Evolutionary conservation across 2,329 filamentous ascomycete genomes (phyloP).

Genomic region (Pseudovirgaria hyperparasitica): DNA sequence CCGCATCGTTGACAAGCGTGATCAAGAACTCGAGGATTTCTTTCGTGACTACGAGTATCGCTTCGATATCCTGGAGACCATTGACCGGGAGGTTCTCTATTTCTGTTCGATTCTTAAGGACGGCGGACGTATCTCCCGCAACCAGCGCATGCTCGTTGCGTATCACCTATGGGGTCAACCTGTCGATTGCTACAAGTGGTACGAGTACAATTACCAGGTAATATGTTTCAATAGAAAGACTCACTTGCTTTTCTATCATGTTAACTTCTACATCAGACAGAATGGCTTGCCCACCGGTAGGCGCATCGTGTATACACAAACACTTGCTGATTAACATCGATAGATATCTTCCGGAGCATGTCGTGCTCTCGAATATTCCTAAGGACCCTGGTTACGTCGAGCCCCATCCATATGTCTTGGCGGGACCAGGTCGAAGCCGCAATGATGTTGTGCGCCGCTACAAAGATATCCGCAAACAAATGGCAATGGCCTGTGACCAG

Average conservation of each 20-base stretch:
- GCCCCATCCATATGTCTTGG: conserved; percentile 6
- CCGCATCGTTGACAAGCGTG: conserved; percentile 6
- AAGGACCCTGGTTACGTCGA: conserved; percentile 7
- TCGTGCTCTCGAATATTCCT: conserved; percentile 10
- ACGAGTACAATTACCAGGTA: conserved; percentile 15
- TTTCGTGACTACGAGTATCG: conserved; percentile 14
- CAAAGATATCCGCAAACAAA: conserved; percentile 10
- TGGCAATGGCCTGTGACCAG: conserved; percentile 15
- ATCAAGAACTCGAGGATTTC: conserved; percentile 13
- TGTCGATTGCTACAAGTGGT: conserved; percentile 18
- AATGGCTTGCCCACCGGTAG: conserved; percentile 12
- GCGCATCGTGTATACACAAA: too few species aligned
- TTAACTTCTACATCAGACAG: too few species aligned
- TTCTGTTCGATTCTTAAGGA: conserved; percentile 6
- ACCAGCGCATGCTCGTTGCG: conserved; percentile 11
- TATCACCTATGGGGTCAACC: conserved; percentile 16
- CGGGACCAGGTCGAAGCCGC: not conserved
- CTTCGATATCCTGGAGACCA: conserved; percentile 12
- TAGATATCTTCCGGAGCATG: conserved; percentile 16
- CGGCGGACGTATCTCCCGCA: conserved; percentile 5
- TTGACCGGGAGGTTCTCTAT: conserved; percentile 10
- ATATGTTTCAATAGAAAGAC: too few species aligned
- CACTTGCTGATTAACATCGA: too few species aligned
- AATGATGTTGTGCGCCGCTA: conserved; percentile 5
- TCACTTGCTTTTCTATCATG: too few species aligned